These are phyloP conservation scores for Ajuga chamaepitys DNA, from an alignment of 257 asterid genomes.

Conservation along the genomic window DNA sequence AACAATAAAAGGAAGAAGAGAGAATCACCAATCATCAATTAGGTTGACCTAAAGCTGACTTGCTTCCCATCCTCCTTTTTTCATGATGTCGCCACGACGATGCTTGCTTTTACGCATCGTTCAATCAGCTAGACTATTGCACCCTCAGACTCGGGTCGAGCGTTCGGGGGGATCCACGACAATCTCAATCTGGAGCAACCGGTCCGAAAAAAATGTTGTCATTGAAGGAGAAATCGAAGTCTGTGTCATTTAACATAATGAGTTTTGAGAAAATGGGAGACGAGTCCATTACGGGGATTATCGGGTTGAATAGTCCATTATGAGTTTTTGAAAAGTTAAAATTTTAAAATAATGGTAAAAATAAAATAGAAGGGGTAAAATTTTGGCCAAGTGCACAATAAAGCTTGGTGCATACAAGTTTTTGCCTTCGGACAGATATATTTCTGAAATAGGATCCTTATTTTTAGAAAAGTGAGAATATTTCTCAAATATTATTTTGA, in stretches of 20 bases:
- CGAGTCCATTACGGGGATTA: constrained; percentile 53
- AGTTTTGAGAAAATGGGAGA: constrained; percentile 30
- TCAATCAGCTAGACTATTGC: constrained; percentile 53
- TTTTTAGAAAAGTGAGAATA: no score
- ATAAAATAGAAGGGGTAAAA: no score
- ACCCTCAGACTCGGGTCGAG: constrained; percentile 29
- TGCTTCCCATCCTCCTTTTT: constrained; percentile 36
- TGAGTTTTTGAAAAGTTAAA: no score
- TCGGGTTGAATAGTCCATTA: constrained; percentile 74
- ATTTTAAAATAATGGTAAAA: no score
- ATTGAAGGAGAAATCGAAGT: constrained; percentile 77
- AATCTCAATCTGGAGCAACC: constrained; percentile 63
- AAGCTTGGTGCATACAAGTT: no score
- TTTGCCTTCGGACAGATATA: no score
- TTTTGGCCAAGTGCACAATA: no score
- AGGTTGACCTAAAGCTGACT: constrained; percentile 1
- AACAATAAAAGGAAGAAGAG: background rate
- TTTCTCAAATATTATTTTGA: no score
- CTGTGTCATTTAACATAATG: no score
- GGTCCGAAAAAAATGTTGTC: constrained; percentile 77
- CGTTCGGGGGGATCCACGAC: constrained; percentile 38
- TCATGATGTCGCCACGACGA: constrained; percentile 38
- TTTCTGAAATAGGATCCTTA: no score
- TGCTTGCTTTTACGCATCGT: constrained; percentile 56
- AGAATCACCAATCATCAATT: background rate